Base-by-base conservation (phyloP, 208 protist genomes). In the Trypanosoma melophagium region DNA sequence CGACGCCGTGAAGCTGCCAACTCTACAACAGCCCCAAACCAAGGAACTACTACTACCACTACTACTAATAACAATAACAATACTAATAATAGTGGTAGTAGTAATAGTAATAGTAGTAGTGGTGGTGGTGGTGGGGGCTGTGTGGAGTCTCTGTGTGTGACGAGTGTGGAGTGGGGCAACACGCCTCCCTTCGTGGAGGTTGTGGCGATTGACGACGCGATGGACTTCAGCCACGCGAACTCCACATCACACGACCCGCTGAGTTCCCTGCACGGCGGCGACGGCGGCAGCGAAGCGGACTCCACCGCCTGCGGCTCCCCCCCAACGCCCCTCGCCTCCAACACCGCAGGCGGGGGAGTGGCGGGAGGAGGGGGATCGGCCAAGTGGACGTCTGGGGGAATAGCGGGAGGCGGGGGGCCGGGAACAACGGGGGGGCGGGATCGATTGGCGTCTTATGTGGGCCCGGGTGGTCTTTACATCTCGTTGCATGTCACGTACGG, bases 401-500 rank as follows among this genome's bases (percentile, higher is more conserved):
- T 1, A 35, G 28, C 28, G 3, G 28, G 28, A 35, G 28, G 28
- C 28, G 28, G 28, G 28, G 28, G 28, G 28, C 28, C 28, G 28
- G 42, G 42, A n/a, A 47, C 42, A 12, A 47, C 9, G 3, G 35
- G 38, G 19, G 31, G 51, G 16, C 69, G 62, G 12, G 60, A 93
- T 65, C 22, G 64, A 12, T 63, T 94, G 10, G 74, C 81, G 1
- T 63, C 76, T 0, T 73, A 85, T 38, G 35, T 91, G 3, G 89
- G 89, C 1, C 61, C 68, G 9, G 68, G 71, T 31, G 90, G 90
- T 12, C 69, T 95, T 40, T 81, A 84, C 61, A 45, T 95, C 2
- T 79, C 80, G 31, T 70, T 95, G 3, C 90, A 95, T 74, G 61
- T 91, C 7, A 95, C 90, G 24, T 95, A 95, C 61, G 90, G 90